Percentiles rank a stretch among this genome's conserved stretches.
These are phyloP conservation scores for Teratosphaeria gauchensis DNA, from an alignment of 2,329 filamentous ascomycete genomes.

Conservation along the genomic window DNA sequence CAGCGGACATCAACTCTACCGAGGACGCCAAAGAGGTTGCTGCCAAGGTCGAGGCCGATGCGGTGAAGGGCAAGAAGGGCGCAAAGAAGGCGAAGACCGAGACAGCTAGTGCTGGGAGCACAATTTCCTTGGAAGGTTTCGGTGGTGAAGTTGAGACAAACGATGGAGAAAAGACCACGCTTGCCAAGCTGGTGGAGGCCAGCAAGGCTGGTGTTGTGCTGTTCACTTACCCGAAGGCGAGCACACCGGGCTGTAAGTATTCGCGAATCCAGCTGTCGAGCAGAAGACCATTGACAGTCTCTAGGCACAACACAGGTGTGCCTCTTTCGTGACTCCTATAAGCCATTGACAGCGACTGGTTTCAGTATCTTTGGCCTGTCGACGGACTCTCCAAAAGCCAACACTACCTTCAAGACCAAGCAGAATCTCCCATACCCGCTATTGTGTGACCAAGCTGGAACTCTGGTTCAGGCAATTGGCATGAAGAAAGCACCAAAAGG, in stretches of 20 bases:
- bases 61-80: constrained; percentile 10
- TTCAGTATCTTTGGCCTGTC: constrained; percentile 85
- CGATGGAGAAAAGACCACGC: constrained; percentile 67
- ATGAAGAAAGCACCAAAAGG: constrained; percentile 75
- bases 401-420: constrained; percentile 86
- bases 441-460: constrained; percentile 67
- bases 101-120: constrained; percentile 39
- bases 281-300: not conserved
- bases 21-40: constrained; percentile 7
- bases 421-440: constrained; percentile 82
- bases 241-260: constrained; percentile 81
- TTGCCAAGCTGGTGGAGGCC: constrained; percentile 70
- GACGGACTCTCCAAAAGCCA: constrained; percentile 77
- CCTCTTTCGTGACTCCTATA: constrained; percentile 80
- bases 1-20: constrained; percentile 6
- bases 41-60: constrained; percentile 4
- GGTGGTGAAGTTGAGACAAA: constrained; percentile 71
- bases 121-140: constrained; percentile 45
- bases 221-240: constrained; percentile 93
- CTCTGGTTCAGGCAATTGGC: constrained; percentile 77
- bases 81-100: constrained; percentile 11
- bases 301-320: constrained; percentile 87
- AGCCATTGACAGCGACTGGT: constrained; percentile 64
- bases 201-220: constrained; percentile 81
- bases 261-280: not conserved